Base-by-base conservation (phyloP, 129 eudicot species). In the Solidago caesia region DNA sequence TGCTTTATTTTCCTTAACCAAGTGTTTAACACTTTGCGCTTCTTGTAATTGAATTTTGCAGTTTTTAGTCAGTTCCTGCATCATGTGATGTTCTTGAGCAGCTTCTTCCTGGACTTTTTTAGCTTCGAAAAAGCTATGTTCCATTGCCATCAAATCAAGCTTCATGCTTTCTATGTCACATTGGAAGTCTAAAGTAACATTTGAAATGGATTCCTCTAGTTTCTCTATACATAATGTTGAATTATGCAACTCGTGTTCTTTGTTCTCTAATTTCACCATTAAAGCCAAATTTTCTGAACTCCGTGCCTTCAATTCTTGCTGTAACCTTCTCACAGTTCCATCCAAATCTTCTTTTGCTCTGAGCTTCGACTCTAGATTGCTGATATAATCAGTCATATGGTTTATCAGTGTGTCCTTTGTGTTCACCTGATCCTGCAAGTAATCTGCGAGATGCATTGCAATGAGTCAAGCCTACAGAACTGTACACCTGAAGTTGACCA, bases 131-230 rank as follows among this genome's bases (percentile, higher is more conserved):
- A 70, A 87, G 61, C 84, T 86, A 72, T 77, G 87, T 84, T 90
- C 92, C 67, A 90, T 77, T 73, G 91, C 76, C 85, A 75, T 77
- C 53, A 87, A 79, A 58, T 93, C 98, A 52, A 93, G 87, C 83
- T 84, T 88, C 83, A 82, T 82, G 89, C 97, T 86, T 86, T 90
- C 98, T 62, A 90, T 83, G 82, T 93, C 98, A 71, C 98, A 93
- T 80, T 90, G 92, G 81, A 83, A 88, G 46, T 93, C 98, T 58
- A 93, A 73, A 72, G 80, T 84, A 75, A 84, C 47, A 39, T 89
- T 82, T 11, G 96, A 82, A 53, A 89, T 62, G 11, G 91, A 85
- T 58, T 89, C 96, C 81, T 92, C 96, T 58, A 92, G 76, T 49
- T 86, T 84, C 71, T 87, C 86, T 47, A 91, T 75, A 44, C 79